These are phyloP conservation scores for Pleurotus eryngii DNA, from an alignment of 768 basidiomycete species.

Conservation along the genomic window DNA sequence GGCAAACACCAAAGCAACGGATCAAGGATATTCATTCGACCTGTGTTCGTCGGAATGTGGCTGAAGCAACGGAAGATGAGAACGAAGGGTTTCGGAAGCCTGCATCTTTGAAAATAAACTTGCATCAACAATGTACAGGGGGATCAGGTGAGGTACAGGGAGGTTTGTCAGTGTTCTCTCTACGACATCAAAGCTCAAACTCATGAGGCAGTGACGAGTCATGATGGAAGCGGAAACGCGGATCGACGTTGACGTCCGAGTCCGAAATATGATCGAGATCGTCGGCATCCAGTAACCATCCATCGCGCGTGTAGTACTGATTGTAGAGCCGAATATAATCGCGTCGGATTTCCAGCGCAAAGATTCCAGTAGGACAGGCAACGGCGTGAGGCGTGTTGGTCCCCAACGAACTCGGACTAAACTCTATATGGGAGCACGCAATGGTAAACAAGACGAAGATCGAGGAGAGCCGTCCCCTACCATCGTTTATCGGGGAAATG, in stretches of 20 bases:
- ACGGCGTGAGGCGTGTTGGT: not conserved
- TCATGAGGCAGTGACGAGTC: too few species aligned
- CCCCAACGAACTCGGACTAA: too few species aligned
- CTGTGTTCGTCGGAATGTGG: conserved; percentile 4
- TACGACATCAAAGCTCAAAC: not conserved
- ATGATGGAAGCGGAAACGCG: not conserved
- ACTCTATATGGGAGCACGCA: too few species aligned
- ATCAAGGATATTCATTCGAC: not conserved
- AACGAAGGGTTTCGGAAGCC: not conserved
- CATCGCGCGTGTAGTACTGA: conserved; percentile 4
- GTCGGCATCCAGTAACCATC: not conserved
- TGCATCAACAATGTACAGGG: conserved; percentile 6
- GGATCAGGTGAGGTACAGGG: too few species aligned
- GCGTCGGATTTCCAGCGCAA: too few species aligned
- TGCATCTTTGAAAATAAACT: not conserved
- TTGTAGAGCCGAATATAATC: not conserved
- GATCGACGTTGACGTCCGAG: not conserved
- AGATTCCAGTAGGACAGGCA: not conserved
- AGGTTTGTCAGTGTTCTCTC: too few species aligned
- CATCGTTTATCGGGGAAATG: not conserved
- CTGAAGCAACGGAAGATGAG: not conserved
- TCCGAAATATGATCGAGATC: not conserved
- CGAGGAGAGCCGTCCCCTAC: too few species aligned
- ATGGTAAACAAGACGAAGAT: too few species aligned
- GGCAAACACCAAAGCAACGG: conserved; percentile 1